Evolutionary conservation across 306 rosid genomes (phyloP).

Genomic region (Styphnolobium japonicum): DNA sequence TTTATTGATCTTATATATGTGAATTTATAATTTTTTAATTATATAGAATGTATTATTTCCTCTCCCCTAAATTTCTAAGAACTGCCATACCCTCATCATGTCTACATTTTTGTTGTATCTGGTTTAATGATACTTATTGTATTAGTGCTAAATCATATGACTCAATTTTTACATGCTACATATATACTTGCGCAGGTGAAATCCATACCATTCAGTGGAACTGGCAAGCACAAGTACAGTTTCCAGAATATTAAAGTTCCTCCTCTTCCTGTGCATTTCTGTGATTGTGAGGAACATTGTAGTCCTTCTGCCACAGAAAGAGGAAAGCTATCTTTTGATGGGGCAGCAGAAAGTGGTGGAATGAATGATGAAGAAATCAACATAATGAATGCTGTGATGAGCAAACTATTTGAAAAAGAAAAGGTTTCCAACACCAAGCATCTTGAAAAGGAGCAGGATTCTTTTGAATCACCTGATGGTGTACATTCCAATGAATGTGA

Average conservation of each 20-base stretch:
- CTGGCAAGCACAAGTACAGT: conserved; percentile 91
- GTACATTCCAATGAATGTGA: conserved; percentile 36
- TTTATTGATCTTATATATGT: not conserved
- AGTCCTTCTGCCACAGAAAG: conserved; percentile 30
- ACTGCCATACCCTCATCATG: not conserved
- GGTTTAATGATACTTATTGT: not conserved
- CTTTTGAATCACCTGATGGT: conserved; percentile 21
- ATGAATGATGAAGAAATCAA: conserved; percentile 63
- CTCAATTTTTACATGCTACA: not conserved
- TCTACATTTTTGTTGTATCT: too few species aligned
- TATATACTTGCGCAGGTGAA: conserved; percentile 55
- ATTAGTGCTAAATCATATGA: not conserved
- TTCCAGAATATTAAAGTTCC: conserved; percentile 76
- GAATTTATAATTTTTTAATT: not conserved
- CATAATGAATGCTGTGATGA: conserved; percentile 76
- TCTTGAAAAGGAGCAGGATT: conserved; percentile 21
- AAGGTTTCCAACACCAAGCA: conserved; percentile 23
- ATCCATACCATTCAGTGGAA: conserved; percentile 77
- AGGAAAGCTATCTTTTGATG: conserved; percentile 18
- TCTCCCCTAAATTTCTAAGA: not conserved
- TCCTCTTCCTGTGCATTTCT: conserved; percentile 72
- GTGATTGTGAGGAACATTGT: conserved; percentile 93
- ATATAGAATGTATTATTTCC: not conserved
- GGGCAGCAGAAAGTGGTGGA: conserved; percentile 42
- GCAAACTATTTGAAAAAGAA: conserved; percentile 54